These are phyloP conservation scores for Echinosophora koreensis DNA, from an alignment of 306 rosid genomes.

Conservation along the genomic window DNA sequence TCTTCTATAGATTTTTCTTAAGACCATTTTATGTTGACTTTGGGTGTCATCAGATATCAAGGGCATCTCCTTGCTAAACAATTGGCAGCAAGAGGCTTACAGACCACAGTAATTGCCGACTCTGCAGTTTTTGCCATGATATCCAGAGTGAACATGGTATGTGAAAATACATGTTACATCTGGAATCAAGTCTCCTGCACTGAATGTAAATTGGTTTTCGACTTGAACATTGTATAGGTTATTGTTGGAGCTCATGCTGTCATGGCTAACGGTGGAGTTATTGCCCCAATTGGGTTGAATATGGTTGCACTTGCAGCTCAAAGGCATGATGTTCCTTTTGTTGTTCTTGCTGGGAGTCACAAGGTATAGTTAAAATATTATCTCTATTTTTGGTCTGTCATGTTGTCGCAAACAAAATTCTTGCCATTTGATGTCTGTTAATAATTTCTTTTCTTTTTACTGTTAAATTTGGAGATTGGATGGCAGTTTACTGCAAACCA, in stretches of 20 bases:
- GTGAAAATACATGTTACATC: conserved; percentile 24
- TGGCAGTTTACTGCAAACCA: conserved; percentile 7
- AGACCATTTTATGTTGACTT: conserved; percentile 11
- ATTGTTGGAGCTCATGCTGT: conserved; percentile 99
- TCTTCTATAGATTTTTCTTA: neutral
- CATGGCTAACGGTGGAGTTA: conserved; percentile 98
- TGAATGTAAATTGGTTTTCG: conserved; percentile 40
- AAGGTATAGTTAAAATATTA: conserved; percentile 64
- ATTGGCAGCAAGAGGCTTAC: conserved; percentile 81
- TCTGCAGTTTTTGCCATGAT: conserved; percentile 91
- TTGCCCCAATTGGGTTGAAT: conserved; percentile 93
- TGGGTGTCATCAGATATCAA: conserved; percentile 69
- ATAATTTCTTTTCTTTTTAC: conserved; percentile 2
- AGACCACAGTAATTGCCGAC: conserved; percentile 82
- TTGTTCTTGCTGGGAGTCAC: conserved; percentile 97
- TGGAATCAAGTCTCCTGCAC: conserved; percentile 10
- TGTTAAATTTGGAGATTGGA: conserved; percentile 24
- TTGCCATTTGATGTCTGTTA: neutral
- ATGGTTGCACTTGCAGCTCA: conserved; percentile 99
- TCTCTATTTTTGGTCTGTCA: conserved; percentile 27
- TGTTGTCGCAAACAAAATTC: conserved; percentile 15
- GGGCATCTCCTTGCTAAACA: conserved; percentile 90
- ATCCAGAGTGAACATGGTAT: conserved; percentile 95
- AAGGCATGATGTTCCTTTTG: conserved; percentile 98
- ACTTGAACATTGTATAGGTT: conserved; percentile 68